These are phyloP conservation scores for Homolaphlyctis polyrhiza DNA, from an alignment of 371 early-diverging fungal species.

Conservation along the genomic window DNA sequence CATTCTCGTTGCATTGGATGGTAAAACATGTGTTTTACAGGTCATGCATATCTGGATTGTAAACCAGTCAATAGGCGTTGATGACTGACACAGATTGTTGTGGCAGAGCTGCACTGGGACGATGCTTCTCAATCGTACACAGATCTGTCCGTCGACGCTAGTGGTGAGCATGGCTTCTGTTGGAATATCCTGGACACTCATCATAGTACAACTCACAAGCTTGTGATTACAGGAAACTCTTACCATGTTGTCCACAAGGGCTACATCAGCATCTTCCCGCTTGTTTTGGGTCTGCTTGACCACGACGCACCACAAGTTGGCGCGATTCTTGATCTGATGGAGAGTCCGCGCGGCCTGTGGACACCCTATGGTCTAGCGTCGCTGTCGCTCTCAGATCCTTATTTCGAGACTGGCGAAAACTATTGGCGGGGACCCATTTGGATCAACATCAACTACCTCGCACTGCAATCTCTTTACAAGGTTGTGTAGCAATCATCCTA, in stretches of 20 bases:
- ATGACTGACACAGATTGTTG: too few relatives aligned
- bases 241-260: constrained; percentile 80
- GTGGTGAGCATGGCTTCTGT: too few relatives aligned
- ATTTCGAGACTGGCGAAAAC: constrained; percentile 77
- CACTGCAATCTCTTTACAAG: constrained; percentile 64
- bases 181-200: not conserved
- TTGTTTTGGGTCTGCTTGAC: constrained; percentile 70
- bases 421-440: constrained; percentile 96
- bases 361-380: constrained; percentile 59
- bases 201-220: too few relatives aligned
- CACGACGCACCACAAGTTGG: constrained; percentile 64
- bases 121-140: constrained; percentile 65
- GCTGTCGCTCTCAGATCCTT: constrained; percentile 66
- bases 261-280: constrained; percentile 79
- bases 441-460: constrained; percentile 90
- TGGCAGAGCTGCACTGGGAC: constrained; percentile 81
- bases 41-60: too few relatives aligned
- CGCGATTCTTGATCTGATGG: constrained; percentile 67
- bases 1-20: constrained; percentile 45
- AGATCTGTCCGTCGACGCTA: constrained; percentile 64
- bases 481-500: constrained; percentile 1
- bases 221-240: constrained; percentile 43
- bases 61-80: too few relatives aligned
- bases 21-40: too few relatives aligned
- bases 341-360: constrained; percentile 74